Base-by-base conservation (phyloP, 2,329 filamentous ascomycete genomes). In the Colletotrichum lini region DNA sequence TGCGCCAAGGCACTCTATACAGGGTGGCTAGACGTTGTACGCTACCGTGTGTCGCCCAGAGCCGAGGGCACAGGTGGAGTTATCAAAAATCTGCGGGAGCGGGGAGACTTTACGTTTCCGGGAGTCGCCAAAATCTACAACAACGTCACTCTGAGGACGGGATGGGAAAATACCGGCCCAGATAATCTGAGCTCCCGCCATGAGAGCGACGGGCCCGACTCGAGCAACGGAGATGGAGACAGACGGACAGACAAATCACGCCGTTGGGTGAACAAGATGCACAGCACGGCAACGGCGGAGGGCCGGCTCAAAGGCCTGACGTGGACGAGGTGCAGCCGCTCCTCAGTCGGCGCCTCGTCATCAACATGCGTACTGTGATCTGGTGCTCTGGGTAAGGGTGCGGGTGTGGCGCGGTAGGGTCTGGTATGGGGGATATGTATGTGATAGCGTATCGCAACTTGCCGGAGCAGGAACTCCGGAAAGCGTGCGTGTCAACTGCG, bases 391-490 rank as follows among this genome's bases (percentile, higher is more conserved):
- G 12, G 23, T 23, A 26, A 16, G n/a, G 15, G 16, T 12, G 45
- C 52, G 13, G 23, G 44, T 61, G 16, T 26, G 38, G 57, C n/a
- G 30, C 52, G 53, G 35, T 21, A 40, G 40, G 2, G 12, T 30
- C n/a, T n/a, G 4, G 50, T n/a, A 38, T 13, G 21, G 40, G 21
- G 15, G 23, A 21, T n/a, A 9, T 16, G 52, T 23, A 52, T 30
- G 47, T 50, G 40, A 44, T 44, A 23, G 38, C 49, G 23, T 13
- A 23, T 52, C 45, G 35, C 35, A 38, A 38, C 35, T 38, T 38
- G 30, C 52, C 68, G 68, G 68, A 71, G 30, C 42, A 71, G 40
- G 26, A 40, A 58, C 65, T 72, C 69, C 69, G 69, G 65, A 35
- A 23, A 16, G 30, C n/a, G 58, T 68, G n/a, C 65, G 58, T 71